phyloP scores from a whole-genome alignment of 2,329 filamentous ascomycete species.

The Septoria petroselini region DNA sequence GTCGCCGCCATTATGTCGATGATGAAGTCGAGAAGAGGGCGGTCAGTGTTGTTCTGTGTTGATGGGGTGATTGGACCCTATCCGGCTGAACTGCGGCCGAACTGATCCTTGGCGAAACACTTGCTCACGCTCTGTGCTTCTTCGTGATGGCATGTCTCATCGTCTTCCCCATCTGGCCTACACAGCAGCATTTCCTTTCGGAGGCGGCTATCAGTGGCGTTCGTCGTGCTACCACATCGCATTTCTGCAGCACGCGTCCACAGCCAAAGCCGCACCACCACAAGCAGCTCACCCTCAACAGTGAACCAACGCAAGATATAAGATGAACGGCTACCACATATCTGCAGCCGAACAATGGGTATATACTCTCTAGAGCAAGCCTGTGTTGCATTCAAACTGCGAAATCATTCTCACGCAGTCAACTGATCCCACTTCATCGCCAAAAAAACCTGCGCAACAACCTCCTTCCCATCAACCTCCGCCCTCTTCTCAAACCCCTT shows the following conservation, averaged over 20 bases:
- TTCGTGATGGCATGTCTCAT: background rate
- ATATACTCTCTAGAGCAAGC: no score
- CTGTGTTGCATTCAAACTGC: background rate
- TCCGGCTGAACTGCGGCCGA: background rate
- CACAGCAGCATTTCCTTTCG: no score
- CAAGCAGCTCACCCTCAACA: no score
- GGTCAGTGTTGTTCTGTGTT: background rate
- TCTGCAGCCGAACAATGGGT: no score
- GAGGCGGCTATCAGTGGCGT: no score
- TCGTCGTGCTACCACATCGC: no score
- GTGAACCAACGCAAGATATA: no score
- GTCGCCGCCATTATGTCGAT: background rate
- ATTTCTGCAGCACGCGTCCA: no score
- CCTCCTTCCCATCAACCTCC: conserved; percentile 24
- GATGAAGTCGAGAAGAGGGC: background rate
- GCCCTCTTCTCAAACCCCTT: conserved; percentile 26
- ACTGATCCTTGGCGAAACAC: background rate
- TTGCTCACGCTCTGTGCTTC: background rate
- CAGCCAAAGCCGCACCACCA: no score
- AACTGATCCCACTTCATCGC: conserved; percentile 34
- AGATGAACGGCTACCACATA: no score
- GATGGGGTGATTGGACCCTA: background rate
- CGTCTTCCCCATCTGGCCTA: background rate
- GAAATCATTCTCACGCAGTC: conserved; percentile 5
- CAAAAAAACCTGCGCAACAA: conserved; percentile 30